phyloP scores from a whole-genome alignment of 176 grass and related monocot species.

The Oryza meyeriana region DNA sequence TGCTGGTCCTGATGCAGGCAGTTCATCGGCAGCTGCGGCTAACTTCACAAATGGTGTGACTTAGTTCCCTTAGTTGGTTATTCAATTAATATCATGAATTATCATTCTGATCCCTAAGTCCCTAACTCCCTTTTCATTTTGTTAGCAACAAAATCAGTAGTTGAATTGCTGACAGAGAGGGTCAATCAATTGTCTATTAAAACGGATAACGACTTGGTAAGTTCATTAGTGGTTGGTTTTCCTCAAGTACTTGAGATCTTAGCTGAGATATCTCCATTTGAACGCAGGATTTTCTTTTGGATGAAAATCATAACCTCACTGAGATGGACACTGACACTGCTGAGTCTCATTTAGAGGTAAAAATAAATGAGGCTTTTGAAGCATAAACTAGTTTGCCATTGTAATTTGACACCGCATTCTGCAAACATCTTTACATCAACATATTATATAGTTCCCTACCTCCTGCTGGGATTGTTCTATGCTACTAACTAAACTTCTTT shows the following conservation, averaged over 20 bases:
- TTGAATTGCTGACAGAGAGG: slow-evolving; percentile 91
- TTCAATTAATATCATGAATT: not conserved
- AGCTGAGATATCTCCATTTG: slow-evolving; percentile 26
- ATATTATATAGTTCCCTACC: not conserved
- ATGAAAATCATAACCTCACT: slow-evolving; percentile 72
- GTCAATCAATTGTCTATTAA: slow-evolving; percentile 71
- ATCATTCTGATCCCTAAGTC: not conserved
- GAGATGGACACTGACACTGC: slow-evolving; percentile 42
- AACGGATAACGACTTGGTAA: slow-evolving; percentile 82
- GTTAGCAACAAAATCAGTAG: slow-evolving; percentile 90
- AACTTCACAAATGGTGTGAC: slow-evolving; percentile 59
- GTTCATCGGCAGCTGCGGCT: slow-evolving; percentile 74
- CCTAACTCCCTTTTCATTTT: slow-evolving; percentile 39
- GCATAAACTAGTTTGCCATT: not conserved
- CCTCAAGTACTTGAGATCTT: slow-evolving; percentile 9
- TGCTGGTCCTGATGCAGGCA: slow-evolving; percentile 67
- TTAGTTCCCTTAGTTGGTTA: not conserved
- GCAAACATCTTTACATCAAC: not conserved
- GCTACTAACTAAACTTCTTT: not conserved
- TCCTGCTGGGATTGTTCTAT: not conserved
- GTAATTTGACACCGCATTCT: not conserved
- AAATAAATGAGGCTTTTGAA: not conserved
- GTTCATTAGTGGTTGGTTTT: slow-evolving; percentile 22
- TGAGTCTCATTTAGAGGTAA: slow-evolving; percentile 58
- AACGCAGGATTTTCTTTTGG: slow-evolving; percentile 85